phyloP scores from a whole-genome alignment of 352 stramenopile species.

The Phytophthora sp. region DNA sequence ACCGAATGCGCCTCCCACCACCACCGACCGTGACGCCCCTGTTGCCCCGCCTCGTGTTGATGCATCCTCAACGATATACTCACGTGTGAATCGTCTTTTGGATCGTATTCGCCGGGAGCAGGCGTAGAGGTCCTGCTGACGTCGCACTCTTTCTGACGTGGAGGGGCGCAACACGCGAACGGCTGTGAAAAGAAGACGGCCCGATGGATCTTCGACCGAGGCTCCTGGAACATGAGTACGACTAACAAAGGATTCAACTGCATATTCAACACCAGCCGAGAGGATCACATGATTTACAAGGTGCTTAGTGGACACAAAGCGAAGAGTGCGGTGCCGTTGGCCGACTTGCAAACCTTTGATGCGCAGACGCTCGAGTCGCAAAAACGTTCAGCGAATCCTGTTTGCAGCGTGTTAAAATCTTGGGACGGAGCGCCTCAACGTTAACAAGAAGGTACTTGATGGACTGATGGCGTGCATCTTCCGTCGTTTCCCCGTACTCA shows the following conservation, averaged over 20 bases:
- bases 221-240: background rate
- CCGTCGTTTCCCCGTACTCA: constrained; percentile 15
- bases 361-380: background rate
- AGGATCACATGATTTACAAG: background rate
- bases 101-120: background rate
- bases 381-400: background rate
- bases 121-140: background rate
- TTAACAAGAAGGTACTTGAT: constrained; percentile 8
- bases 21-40: background rate
- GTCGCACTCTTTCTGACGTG: background rate
- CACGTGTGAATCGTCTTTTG: background rate
- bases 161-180: background rate
- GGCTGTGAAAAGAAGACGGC: background rate
- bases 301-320: background rate
- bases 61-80: background rate
- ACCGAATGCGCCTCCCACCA: background rate
- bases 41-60: too few species aligned
- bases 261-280: background rate
- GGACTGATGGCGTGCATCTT: constrained; percentile 8
- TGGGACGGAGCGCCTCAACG: constrained; percentile 1
- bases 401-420: constrained; percentile 8
- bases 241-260: constrained; percentile 2
- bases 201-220: background rate
- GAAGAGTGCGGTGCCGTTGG: background rate
- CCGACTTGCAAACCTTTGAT: background rate